Evolutionary conservation across 371 early-diverging fungal species (phyloP), one percentile per base, ranked within the genome.

Genomic region (Phascolomyces articulosus): DNA sequence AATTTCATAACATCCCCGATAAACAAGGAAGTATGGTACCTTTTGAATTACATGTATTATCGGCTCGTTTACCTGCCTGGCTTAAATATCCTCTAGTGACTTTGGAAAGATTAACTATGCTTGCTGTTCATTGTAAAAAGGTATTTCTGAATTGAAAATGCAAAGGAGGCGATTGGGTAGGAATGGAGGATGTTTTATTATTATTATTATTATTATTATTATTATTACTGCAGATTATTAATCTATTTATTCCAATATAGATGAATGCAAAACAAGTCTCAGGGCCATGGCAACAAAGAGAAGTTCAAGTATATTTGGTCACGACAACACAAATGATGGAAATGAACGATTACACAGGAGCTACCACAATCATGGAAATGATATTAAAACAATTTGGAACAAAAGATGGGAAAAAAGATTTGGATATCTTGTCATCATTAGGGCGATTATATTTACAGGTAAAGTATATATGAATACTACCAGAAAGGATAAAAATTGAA

Each of bases 371-470:
- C 3, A 72, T 84, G 76, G 62, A 75, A 21, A 31, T 62, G 38
- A 63, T 82, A 2, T 53, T 67, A 9, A 54, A 62, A 1, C 63
- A 66, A 21, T 62, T 61, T 34, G 56, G 51, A 3, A 41, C 61
- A 4, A 51, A 51, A n/a, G 51, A 51, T 51, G 51, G 51, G 15
- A 55, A 55, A 10, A 58, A 72, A 16, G 73, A 86, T 38, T 47
- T 82, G 16, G 84, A 87, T 61, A 63, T 86, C 16, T 58, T 83
- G 18, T 84, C 85, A 1, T 77, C 79, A n/a, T 63, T 87, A 11
- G 87, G 85, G 2, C 69, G 85, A 57, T 57, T 88, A 18, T 84
- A 87, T 40, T 61, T 88, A n/a, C 89, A 88, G 66, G 82, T 74
- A 67, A 44, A 26, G 16, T 26, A 2, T 26, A 4, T 40, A 31